These are phyloP conservation scores for Nissolia schottii DNA, from an alignment of 306 rosid species.

Conservation along the genomic window DNA sequence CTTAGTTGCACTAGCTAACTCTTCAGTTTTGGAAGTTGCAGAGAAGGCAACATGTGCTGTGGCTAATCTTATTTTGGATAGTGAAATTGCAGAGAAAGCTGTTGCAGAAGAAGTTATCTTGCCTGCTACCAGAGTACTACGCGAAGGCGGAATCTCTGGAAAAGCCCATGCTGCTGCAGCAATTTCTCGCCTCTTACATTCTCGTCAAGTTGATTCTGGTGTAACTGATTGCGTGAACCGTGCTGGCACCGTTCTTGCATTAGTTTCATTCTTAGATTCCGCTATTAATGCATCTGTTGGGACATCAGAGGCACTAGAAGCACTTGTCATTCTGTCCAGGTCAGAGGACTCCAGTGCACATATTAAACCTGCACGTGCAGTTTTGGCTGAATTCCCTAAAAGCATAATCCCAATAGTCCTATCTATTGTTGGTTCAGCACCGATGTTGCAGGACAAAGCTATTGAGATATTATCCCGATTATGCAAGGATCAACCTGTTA, in stretches of 20 bases:
- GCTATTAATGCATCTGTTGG: constrained; percentile 58
- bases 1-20: constrained; percentile 63
- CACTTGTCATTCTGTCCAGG: constrained; percentile 86
- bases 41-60: constrained; percentile 85
- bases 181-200: constrained; percentile 81
- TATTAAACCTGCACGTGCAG: constrained; percentile 81
- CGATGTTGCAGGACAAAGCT: constrained; percentile 80
- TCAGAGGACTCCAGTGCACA: constrained; percentile 52
- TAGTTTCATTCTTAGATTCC: constrained; percentile 84
- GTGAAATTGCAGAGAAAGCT: constrained; percentile 73
- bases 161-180: constrained; percentile 94
- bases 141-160: constrained; percentile 75
- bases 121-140: constrained; percentile 87
- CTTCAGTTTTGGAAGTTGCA: constrained; percentile 77
- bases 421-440: constrained; percentile 67
- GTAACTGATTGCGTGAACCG: constrained; percentile 78
- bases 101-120: constrained; percentile 73
- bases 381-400: constrained; percentile 78
- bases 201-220: constrained; percentile 56
- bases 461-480: constrained; percentile 81
- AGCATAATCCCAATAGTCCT: constrained; percentile 78
- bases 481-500: constrained; percentile 74
- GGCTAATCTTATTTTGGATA: constrained; percentile 87
- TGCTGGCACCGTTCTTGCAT: constrained; percentile 84
- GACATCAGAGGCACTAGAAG: constrained; percentile 81